phyloP scores from a whole-genome alignment of 306 rosid species.

The Lablab purpureus region DNA sequence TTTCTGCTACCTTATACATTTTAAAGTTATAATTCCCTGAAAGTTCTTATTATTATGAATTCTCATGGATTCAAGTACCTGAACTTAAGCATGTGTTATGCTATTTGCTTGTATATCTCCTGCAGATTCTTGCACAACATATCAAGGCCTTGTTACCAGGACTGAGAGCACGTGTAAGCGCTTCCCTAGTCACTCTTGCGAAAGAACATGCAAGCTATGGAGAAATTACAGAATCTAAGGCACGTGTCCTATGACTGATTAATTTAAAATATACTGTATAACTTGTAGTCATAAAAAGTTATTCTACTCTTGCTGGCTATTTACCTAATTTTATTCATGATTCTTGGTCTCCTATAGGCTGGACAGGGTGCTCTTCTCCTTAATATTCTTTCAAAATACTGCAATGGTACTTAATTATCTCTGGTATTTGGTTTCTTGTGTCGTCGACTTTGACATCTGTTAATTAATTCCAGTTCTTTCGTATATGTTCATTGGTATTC shows the following conservation, averaged over 20 bases:
- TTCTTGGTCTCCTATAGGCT: conserved; percentile 62
- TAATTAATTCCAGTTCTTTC: conserved; percentile 18
- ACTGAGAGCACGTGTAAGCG: conserved; percentile 82
- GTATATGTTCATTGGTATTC: conserved; percentile 14
- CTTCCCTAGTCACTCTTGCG: conserved; percentile 76
- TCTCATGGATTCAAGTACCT: conserved; percentile 18
- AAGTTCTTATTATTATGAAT: conserved; percentile 33
- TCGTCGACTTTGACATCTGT: conserved; percentile 14
- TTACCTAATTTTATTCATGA: conserved; percentile 29
- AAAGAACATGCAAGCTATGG: conserved; percentile 95
- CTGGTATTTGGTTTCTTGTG: conserved; percentile 2
- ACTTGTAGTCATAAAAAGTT: conserved; percentile 38
- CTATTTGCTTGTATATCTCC: conserved; percentile 42
- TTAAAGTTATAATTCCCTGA: not conserved
- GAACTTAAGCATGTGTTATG: conserved; percentile 34
- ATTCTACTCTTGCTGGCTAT: conserved; percentile 20
- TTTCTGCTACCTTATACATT: conserved; percentile 9
- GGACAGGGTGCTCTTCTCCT: conserved; percentile 95
- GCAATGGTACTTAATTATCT: conserved; percentile 70
- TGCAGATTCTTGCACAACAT: conserved; percentile 88
- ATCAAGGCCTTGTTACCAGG: conserved; percentile 87
- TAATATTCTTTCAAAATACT: conserved; percentile 87
- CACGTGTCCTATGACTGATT: conserved; percentile 31
- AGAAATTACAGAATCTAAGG: conserved; percentile 93
- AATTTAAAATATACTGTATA: conserved; percentile 9